A percentile compares a stretch with the other conserved stretches of the same genome.
These are phyloP conservation scores for Nitzschia sp. DNA, from an alignment of 108 stramenopile genomes.

Conservation along the genomic window DNA sequence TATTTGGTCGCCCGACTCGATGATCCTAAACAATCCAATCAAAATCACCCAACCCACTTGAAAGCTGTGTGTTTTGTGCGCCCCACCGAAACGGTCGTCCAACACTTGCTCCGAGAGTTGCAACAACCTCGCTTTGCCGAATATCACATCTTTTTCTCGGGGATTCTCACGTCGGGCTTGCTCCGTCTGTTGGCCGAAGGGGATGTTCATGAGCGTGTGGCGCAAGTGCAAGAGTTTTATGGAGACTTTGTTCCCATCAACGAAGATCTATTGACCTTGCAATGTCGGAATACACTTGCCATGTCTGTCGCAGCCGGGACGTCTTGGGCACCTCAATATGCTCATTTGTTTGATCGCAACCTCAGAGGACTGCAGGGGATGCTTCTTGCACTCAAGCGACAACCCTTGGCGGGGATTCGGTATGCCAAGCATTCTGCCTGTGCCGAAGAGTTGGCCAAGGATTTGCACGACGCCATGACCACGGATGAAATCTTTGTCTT, in stretches of 20 bases:
- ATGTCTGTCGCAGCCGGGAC: constrained; percentile 74
- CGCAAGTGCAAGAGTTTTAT: constrained; percentile 97
- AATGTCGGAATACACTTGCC: constrained; percentile 75
- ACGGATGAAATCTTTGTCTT: constrained; percentile 95
- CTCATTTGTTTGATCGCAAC: constrained; percentile 83
- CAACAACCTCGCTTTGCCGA: constrained; percentile 81
- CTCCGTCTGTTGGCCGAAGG: constrained; percentile 86
- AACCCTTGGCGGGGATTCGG: constrained; percentile 82
- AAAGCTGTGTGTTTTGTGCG: constrained; percentile 94
- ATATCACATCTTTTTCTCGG: constrained; percentile 97
- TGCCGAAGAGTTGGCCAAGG: constrained; percentile 80
- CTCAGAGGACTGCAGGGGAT: constrained; percentile 84
- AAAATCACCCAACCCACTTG: constrained; percentile 69
- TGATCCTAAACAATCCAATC: constrained; percentile 29
- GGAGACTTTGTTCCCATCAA: constrained; percentile 96
- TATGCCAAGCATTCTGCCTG: constrained; percentile 80
- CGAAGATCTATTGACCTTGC: constrained; percentile 88
- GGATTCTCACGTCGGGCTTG: constrained; percentile 71
- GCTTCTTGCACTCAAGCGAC: constrained; percentile 85
- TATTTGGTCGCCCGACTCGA: constrained; percentile 81
- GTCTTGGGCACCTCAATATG: constrained; percentile 60
- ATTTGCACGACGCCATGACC: constrained; percentile 71
- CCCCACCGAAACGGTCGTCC: constrained; percentile 84
- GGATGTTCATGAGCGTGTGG: constrained; percentile 84
- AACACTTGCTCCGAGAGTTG: constrained; percentile 78